phyloP scores from a whole-genome alignment of 305 asterid genomes.

The Solanum hybrid region DNA sequence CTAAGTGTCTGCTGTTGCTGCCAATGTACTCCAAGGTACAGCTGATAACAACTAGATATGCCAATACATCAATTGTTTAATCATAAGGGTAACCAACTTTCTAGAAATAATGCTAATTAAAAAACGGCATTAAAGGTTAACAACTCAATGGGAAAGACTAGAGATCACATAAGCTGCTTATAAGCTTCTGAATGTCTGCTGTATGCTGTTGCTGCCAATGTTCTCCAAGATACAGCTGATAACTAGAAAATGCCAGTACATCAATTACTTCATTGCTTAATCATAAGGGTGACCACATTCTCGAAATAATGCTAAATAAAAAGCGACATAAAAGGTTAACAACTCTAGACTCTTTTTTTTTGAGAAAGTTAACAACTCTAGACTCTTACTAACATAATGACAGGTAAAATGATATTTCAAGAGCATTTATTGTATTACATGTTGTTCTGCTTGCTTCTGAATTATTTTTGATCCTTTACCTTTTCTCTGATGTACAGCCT shows the following conservation, averaged over 20 bases:
- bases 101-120: background rate
- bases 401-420: background rate
- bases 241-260: background rate
- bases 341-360: background rate
- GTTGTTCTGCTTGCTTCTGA: background rate
- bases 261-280: background rate
- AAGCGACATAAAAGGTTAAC: background rate
- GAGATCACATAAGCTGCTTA: background rate
- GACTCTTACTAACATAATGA: background rate
- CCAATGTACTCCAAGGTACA: background rate
- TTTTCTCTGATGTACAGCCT: conserved; percentile 53
- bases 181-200: background rate
- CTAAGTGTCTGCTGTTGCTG: background rate
- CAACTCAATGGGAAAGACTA: background rate
- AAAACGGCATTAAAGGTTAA: background rate
- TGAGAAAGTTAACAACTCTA: background rate
- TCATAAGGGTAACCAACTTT: background rate
- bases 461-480: conserved; percentile 21
- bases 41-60: background rate
- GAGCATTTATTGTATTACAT: background rate
- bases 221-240: conserved; percentile 1
- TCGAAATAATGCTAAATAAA: background rate
- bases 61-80: background rate
- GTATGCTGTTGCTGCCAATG: background rate
- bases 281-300: background rate